These are phyloP conservation scores for Lactarius vividus DNA, from an alignment of 768 basidiomycete genomes.

Conservation along the genomic window DNA sequence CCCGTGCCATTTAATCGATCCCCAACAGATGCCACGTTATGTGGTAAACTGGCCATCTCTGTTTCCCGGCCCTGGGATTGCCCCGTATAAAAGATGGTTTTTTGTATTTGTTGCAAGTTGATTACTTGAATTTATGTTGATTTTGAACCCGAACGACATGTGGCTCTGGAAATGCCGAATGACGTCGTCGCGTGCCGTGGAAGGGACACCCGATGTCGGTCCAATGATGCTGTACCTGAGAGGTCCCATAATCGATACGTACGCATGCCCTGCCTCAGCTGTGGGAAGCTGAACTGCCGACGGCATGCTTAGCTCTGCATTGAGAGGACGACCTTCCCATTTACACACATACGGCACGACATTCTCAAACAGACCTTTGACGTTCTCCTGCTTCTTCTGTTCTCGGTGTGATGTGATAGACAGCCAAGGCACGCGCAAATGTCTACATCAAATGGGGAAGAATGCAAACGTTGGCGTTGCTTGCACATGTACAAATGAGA, in stretches of 20 bases:
- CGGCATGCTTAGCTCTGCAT: not conserved
- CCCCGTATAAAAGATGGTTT: not conserved
- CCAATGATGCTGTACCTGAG: constrained; percentile 4
- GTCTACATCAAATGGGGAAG: not conserved
- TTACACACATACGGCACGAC: not conserved
- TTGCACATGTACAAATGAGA: not conserved
- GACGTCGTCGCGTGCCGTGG: constrained; percentile 14
- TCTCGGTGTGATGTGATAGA: not conserved
- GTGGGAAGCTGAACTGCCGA: not conserved
- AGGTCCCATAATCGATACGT: not conserved
- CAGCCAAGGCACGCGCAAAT: not conserved
- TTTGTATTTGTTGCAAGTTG: not conserved
- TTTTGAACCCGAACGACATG: not conserved
- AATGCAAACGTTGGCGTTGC: not conserved
- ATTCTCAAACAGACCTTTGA: not conserved
- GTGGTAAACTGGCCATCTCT: not conserved
- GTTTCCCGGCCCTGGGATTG: not conserved
- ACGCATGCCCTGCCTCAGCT: not conserved
- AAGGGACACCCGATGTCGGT: constrained; percentile 1
- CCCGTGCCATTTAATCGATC: constrained; percentile 9
- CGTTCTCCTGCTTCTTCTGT: not conserved
- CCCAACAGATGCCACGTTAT: not conserved
- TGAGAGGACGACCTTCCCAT: not conserved
- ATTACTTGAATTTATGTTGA: not conserved
- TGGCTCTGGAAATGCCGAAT: constrained; percentile 14